Conservation (phyloP, 306 rosid genomes). For the Cajanus cajan region DNA sequence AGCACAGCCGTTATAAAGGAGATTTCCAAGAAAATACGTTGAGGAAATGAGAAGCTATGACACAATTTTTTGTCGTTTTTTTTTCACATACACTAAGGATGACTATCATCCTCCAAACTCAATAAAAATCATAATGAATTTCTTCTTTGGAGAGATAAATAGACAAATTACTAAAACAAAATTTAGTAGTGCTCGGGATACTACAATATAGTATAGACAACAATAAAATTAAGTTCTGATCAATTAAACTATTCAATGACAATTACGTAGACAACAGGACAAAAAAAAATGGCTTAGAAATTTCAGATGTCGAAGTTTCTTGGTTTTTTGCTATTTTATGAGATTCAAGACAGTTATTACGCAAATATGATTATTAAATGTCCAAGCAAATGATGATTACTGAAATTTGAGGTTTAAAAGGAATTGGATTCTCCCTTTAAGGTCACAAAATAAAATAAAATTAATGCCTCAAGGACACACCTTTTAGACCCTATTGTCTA, state of each 20-base stretch:
- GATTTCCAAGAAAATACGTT: background rate
- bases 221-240: too few species aligned
- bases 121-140: background rate
- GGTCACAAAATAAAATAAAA: slow-evolving; percentile 28
- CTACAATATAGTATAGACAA: too few species aligned
- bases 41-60: background rate
- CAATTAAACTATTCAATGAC: background rate
- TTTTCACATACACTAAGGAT: background rate
- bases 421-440: background rate
- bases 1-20: background rate
- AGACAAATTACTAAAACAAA: too few species aligned
- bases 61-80: background rate
- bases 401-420: slow-evolving; percentile 7
- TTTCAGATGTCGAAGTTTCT: background rate
- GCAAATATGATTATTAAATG: too few species aligned
- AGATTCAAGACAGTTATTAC: too few species aligned
- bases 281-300: slow-evolving; percentile 2
- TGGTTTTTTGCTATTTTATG: background rate
- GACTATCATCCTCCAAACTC: background rate
- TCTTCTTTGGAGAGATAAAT: too few species aligned
- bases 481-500: too few species aligned
- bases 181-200: too few species aligned
- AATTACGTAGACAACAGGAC: background rate
- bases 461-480: background rate
- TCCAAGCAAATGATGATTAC: background rate